Evolutionary conservation across 1,284 basidiomycete genomes (phyloP).

Genomic region (Apiotrichum brassicae): DNA sequence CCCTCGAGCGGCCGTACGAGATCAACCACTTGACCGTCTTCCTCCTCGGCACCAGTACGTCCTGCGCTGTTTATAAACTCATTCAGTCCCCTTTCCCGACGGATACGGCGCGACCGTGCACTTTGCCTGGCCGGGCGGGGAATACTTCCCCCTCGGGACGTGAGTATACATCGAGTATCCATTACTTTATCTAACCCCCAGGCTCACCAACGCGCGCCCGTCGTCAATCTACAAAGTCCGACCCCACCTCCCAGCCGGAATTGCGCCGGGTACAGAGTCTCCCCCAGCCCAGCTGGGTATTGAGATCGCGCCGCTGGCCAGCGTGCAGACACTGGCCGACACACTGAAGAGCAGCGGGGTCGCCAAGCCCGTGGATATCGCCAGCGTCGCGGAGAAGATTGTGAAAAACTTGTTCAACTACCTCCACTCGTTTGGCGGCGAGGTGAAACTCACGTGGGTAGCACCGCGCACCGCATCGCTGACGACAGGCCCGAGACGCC

Average conservation of each 20-base stretch:
- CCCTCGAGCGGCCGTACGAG: slow-evolving; percentile 64
- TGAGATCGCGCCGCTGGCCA: slow-evolving; percentile 55
- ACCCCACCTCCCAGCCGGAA: slow-evolving; percentile 49
- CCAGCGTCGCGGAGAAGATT: slow-evolving; percentile 45
- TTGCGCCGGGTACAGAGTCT: slow-evolving; percentile 25
- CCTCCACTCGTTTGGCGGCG: slow-evolving; percentile 64
- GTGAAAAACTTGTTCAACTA: slow-evolving; percentile 66
- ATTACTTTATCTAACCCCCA: slow-evolving; percentile 33
- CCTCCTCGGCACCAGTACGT: slow-evolving; percentile 67
- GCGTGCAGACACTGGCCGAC: slow-evolving; percentile 44
- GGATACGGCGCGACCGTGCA: slow-evolving; percentile 85
- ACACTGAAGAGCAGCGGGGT: slow-evolving; percentile 49
- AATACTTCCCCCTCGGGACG: slow-evolving; percentile 83
- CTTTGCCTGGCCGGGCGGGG: slow-evolving; percentile 80
- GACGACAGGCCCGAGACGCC: slow-evolving; percentile 52
- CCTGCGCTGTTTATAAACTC: no score
- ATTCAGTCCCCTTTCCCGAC: slow-evolving; percentile 61
- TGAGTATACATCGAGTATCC: slow-evolving; percentile 47
- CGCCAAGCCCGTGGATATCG: slow-evolving; percentile 31
- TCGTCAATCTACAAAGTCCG: slow-evolving; percentile 84
- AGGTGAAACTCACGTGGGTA: slow-evolving; percentile 49
- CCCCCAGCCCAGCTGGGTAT: slow-evolving; percentile 50
- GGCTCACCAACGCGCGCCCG: slow-evolving; percentile 84
- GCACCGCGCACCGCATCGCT: not conserved
- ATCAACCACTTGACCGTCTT: slow-evolving; percentile 90